Conservation (phyloP, 1,284 basidiomycete species). For the Apiotrichum laibachii region DNA sequence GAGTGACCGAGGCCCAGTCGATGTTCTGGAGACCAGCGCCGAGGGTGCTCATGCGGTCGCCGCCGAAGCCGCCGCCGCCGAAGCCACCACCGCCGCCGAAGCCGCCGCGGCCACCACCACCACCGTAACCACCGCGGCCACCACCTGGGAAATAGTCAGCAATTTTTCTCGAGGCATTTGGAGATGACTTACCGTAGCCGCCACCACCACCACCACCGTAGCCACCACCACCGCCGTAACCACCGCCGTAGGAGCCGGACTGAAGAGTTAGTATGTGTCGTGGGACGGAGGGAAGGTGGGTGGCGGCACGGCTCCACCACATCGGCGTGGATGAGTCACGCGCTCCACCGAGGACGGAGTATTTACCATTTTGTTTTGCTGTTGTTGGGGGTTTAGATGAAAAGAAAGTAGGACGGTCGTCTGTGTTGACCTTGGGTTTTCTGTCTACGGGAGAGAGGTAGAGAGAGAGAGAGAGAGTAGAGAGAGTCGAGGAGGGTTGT, state of each 20-base stretch:
- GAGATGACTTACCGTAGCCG: conserved; percentile 41
- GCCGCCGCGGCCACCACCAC: conserved; percentile 32
- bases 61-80: conserved; percentile 23
- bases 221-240: conserved; percentile 37
- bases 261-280: conserved; percentile 10
- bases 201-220: conserved; percentile 46
- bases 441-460: not conserved
- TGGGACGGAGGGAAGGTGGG: not conserved
- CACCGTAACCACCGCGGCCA: conserved; percentile 27
- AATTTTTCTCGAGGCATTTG: not conserved
- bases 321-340: no score
- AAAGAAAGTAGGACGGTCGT: conserved; percentile 10
- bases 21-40: conserved; percentile 79
- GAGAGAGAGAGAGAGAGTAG: not conserved
- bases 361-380: conserved; percentile 18
- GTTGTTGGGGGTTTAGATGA: conserved; percentile 3
- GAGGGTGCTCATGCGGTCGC: conserved; percentile 78
- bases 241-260: conserved; percentile 38
- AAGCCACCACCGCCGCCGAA: conserved; percentile 32
- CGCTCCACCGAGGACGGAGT: not conserved
- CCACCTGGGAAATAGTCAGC: conserved; percentile 10
- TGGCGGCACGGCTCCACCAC: not conserved
- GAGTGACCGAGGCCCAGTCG: conserved; percentile 72
- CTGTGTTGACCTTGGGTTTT: not conserved
- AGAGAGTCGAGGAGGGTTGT: not conserved